Percentiles rank a stretch among this genome's conserved stretches.
Evolutionary conservation across 139 green algal genomes (phyloP).

Genomic region (Chlamydomonas applanata): DNA sequence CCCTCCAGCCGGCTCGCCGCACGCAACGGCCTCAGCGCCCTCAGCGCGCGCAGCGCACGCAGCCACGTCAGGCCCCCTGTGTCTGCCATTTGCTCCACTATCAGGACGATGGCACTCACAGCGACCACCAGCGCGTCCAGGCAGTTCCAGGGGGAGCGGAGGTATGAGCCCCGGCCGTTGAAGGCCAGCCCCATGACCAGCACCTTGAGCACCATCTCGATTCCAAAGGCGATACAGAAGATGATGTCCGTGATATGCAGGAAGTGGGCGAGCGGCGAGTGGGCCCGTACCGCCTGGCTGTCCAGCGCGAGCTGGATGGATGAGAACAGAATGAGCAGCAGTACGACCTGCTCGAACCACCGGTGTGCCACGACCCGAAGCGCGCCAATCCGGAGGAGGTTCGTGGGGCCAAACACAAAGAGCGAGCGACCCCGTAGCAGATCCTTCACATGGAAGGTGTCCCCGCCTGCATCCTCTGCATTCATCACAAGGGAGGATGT

Average conservation of each 20-base stretch:
- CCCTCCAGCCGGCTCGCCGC: conserved; percentile 2
- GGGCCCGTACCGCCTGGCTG: conserved; percentile 35
- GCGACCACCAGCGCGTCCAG: conserved; percentile 14
- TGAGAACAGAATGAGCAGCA: conserved; percentile 56
- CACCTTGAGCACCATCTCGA: conserved; percentile 70
- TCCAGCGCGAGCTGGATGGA: conserved; percentile 62
- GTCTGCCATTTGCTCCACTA: conserved; percentile 8
- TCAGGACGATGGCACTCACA: conserved; percentile 27
- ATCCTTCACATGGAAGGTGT: not conserved
- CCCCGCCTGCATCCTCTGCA: no score
- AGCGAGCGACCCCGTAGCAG: conserved; percentile 34
- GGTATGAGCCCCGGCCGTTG: conserved; percentile 54
- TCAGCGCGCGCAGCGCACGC: conserved; percentile 24
- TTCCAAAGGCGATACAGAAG: conserved; percentile 55
- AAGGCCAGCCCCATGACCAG: conserved; percentile 56
- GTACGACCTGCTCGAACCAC: conserved; percentile 56
- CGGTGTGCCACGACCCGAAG: conserved; percentile 31
- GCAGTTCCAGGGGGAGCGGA: conserved; percentile 57
- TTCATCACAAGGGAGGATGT: no score
- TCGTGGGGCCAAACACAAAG: conserved; percentile 35
- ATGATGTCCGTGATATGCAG: conserved; percentile 42
- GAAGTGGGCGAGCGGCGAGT: conserved; percentile 23
- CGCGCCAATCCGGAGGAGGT: conserved; percentile 18
- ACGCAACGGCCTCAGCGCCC: conserved; percentile 1
- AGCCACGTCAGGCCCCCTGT: conserved; percentile 8